Evolutionary conservation across 371 early-diverging fungal genomes (phyloP).

Genomic region (Umbelopsis sp.): DNA sequence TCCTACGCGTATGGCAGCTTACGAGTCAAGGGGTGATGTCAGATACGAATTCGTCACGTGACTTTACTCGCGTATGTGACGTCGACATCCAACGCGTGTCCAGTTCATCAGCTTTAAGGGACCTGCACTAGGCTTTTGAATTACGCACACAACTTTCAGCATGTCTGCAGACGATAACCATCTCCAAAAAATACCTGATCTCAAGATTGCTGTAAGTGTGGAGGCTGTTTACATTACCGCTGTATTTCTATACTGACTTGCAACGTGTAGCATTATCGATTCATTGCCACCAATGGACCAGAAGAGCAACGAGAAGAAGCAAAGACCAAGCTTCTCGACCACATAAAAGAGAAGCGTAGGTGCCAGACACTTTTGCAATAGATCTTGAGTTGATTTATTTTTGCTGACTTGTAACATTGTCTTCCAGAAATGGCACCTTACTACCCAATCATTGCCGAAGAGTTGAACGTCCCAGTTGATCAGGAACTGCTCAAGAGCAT

Average conservation of each 20-base stretch:
- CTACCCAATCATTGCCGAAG: conserved; percentile 68
- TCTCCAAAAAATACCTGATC: conserved; percentile 79
- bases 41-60: conserved; percentile 18
- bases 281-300: conserved; percentile 73
- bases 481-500: conserved; percentile 54
- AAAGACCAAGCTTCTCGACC: conserved; percentile 60
- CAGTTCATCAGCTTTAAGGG: not conserved
- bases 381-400: not conserved
- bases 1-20: conserved; percentile 18
- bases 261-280: conserved; percentile 66
- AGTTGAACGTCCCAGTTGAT: conserved; percentile 65
- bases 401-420: not conserved
- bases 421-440: conserved; percentile 85
- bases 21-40: conserved; percentile 15
- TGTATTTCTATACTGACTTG: not conserved
- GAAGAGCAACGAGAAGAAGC: conserved; percentile 61
- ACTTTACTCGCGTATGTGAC: conserved; percentile 14
- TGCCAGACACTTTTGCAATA: not conserved
- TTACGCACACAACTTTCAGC: not conserved
- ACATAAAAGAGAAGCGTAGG: conserved; percentile 77
- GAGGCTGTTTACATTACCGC: not conserved
- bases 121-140: not conserved
- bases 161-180: conserved; percentile 51
- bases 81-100: conserved; percentile 15
- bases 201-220: conserved; percentile 56